Percentiles rank a stretch among this genome's conserved stretches.
These are phyloP conservation scores for Podospora fimiseda DNA, from an alignment of 495 filamentous ascomycete species.

Conservation along the genomic window DNA sequence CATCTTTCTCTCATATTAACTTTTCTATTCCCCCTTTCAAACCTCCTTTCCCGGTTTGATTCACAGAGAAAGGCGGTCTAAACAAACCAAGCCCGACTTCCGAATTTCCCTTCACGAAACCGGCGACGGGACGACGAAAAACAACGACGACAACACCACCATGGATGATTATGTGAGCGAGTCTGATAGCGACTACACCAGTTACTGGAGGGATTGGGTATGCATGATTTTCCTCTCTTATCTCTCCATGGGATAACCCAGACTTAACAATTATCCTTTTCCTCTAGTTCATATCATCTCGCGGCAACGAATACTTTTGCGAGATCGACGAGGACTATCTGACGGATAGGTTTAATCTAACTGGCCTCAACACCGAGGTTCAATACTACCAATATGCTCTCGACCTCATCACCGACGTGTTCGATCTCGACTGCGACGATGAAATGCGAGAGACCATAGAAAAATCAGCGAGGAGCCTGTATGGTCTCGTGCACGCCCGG, in stretches of 20 bases:
- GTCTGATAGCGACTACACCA: conserved; percentile 97
- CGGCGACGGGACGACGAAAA: too few relatives aligned
- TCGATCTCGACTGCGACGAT: conserved; percentile 97
- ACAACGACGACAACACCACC: conserved; percentile 13
- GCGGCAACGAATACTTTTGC: conserved; percentile 99
- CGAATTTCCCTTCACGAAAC: too few relatives aligned
- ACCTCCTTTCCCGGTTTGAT: too few relatives aligned
- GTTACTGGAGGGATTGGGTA: conserved; percentile 99
- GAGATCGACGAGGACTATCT: conserved; percentile 99
- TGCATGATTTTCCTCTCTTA: conserved; percentile 22
- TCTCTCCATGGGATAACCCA: neutral
- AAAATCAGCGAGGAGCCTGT: conserved; percentile 92
- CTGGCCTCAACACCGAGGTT: conserved; percentile 93
- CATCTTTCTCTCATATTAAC: too few relatives aligned
- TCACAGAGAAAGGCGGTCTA: too few relatives aligned
- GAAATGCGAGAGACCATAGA: conserved; percentile 97
- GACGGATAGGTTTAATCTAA: conserved; percentile 97
- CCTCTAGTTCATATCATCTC: conserved; percentile 88
- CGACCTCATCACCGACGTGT: conserved; percentile 99
- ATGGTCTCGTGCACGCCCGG: conserved; percentile 91
- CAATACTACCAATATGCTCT: conserved; percentile 98
- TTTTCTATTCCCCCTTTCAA: too few relatives aligned
- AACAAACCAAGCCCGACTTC: too few relatives aligned
- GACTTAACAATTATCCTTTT: conserved; percentile 10
- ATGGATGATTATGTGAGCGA: conserved; percentile 98